phyloP scores from a whole-genome alignment of 371 early-diverging fungal genomes.

The Mucor indicus region DNA sequence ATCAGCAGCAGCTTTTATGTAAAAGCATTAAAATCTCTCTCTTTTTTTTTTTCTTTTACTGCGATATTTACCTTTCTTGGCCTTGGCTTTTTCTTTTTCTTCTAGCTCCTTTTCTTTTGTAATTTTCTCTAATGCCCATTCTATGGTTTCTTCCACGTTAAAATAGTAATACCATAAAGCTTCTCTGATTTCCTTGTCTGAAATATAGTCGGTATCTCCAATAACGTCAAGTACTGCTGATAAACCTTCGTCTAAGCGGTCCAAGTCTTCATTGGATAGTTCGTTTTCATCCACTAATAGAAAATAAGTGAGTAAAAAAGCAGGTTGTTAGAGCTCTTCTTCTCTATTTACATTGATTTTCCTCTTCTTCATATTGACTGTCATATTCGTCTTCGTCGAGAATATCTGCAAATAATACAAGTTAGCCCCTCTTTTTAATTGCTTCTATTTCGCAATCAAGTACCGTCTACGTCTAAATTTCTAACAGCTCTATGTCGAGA shows the following conservation, averaged over 20 bases:
- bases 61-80: background rate
- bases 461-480: slow-evolving; percentile 70
- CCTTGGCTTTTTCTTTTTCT: slow-evolving; percentile 43
- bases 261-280: slow-evolving; percentile 45
- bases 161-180: slow-evolving; percentile 67
- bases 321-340: background rate
- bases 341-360: slow-evolving; percentile 30
- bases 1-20: background rate
- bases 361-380: slow-evolving; percentile 55
- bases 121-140: slow-evolving; percentile 54
- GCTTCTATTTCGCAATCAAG: too few relatives aligned
- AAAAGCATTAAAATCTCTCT: background rate
- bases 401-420: slow-evolving; percentile 42
- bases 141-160: slow-evolving; percentile 53
- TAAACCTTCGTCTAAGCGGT: slow-evolving; percentile 50
- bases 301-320: background rate
- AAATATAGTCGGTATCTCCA: slow-evolving; percentile 44
- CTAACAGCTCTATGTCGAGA: slow-evolving; percentile 73
- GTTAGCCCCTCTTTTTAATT: slow-evolving; percentile 2
- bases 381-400: slow-evolving; percentile 62
- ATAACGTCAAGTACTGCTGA: slow-evolving; percentile 50
- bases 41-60: background rate
- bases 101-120: slow-evolving; percentile 29
- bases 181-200: slow-evolving; percentile 60
- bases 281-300: slow-evolving; percentile 35